Evolutionary conservation across 441 rosid species (phyloP).

Genomic region (Hypseocharis bilobata): DNA sequence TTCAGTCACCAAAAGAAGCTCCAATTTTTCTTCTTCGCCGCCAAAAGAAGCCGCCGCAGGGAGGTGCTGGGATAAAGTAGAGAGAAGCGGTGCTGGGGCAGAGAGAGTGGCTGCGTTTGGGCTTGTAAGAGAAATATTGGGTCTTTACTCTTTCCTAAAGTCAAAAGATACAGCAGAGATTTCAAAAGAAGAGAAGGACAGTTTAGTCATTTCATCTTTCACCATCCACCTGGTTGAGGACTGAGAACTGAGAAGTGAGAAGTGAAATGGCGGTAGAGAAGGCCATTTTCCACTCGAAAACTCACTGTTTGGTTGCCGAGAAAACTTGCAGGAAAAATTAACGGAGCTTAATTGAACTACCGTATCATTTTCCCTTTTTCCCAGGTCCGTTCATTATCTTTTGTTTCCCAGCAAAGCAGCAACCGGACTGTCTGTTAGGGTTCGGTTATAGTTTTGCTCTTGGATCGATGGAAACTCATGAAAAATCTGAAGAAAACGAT

Average conservation of each 20-base stretch:
- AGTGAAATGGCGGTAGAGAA: not conserved
- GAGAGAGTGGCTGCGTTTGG: too few relatives aligned
- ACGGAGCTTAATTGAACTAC: not conserved
- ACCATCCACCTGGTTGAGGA: too few relatives aligned
- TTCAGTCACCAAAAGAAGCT: too few relatives aligned
- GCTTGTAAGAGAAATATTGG: too few relatives aligned
- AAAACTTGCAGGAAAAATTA: slow-evolving; percentile 7
- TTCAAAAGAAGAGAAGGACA: too few relatives aligned
- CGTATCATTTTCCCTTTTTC: not conserved
- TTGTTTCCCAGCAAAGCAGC: not conserved
- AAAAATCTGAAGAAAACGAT: slow-evolving; percentile 32
- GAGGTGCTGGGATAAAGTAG: too few relatives aligned
- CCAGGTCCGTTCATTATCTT: not conserved
- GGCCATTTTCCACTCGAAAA: not conserved
- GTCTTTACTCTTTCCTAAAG: too few relatives aligned
- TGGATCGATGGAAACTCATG: slow-evolving; percentile 39
- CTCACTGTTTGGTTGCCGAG: slow-evolving; percentile 14
- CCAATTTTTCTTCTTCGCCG: too few relatives aligned
- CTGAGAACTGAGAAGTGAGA: not conserved
- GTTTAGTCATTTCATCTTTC: too few relatives aligned
- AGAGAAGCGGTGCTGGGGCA: too few relatives aligned
- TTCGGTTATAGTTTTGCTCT: not conserved
- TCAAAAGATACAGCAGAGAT: too few relatives aligned
- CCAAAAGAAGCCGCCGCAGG: too few relatives aligned
- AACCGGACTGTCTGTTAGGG: not conserved